Percentiles rank a stretch among this genome's conserved stretches.
These are phyloP conservation scores for Cyclostephanos invisitatus DNA, from an alignment of 108 stramenopile genomes.

Conservation along the genomic window DNA sequence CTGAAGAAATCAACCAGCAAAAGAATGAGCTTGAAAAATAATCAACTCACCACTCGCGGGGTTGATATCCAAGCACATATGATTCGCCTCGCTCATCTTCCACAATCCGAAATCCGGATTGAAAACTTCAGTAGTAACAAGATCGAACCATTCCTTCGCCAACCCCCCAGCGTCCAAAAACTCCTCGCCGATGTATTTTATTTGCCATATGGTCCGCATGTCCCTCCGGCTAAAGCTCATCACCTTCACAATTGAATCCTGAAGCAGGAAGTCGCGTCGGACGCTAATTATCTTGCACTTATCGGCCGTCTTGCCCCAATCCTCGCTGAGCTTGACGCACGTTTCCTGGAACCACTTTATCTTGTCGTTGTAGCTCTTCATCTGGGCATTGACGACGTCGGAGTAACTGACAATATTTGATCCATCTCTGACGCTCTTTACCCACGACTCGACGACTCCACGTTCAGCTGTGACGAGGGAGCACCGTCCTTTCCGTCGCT, in stretches of 20 bases:
- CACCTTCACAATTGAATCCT: constrained; percentile 78
- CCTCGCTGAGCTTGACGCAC: constrained; percentile 73
- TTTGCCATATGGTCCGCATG: constrained; percentile 90
- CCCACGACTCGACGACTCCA: constrained; percentile 65
- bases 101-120: constrained; percentile 96
- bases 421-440: constrained; percentile 53
- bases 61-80: constrained; percentile 69
- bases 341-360: constrained; percentile 86
- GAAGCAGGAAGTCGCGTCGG: constrained; percentile 68
- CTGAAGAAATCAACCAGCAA: neutral
- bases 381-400: constrained; percentile 74
- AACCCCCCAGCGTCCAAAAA: constrained; percentile 98
- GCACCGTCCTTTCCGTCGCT: constrained; percentile 58
- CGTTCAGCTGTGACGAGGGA: constrained; percentile 64
- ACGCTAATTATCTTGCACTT: constrained; percentile 80
- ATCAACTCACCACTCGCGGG: constrained; percentile 53
- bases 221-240: constrained; percentile 84
- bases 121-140: constrained; percentile 92
- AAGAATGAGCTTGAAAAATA: neutral
- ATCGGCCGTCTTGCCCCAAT: constrained; percentile 80
- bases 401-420: constrained; percentile 68
- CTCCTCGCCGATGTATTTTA: constrained; percentile 96
- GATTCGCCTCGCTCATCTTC: constrained; percentile 74
- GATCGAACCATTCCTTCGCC: constrained; percentile 95
- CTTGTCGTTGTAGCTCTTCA: constrained; percentile 78